A percentile compares a stretch with the other conserved stretches of the same genome.
Conservation (phyloP, 2,329 filamentous ascomycete genomes). For the Apiospora sp. region DNA sequence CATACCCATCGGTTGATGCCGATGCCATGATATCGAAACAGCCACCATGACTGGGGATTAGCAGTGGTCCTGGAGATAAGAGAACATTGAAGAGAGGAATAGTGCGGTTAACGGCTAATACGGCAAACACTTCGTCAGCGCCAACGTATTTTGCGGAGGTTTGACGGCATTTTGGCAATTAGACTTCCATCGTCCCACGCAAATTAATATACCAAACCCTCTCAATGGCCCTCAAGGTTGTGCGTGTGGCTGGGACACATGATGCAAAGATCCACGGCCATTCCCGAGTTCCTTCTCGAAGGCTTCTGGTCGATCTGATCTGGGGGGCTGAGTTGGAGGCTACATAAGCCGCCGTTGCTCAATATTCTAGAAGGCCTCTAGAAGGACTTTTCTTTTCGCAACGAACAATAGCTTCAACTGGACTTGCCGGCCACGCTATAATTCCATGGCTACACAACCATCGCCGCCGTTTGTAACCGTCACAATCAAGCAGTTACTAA, state of each 20-base stretch:
- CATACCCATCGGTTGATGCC: not conserved
- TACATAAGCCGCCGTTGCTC: not conserved
- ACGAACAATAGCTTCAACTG: not conserved
- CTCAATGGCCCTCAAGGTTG: not conserved
- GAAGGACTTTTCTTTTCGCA: not conserved
- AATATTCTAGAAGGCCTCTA: not conserved
- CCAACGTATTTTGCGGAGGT: not conserved
- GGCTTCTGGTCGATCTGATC: not conserved
- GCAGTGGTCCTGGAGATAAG: not conserved
- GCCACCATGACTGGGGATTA: not conserved
- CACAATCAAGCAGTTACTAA: not conserved
- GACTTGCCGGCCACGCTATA: not conserved
- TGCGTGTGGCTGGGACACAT: not conserved
- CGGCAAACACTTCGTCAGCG: not conserved
- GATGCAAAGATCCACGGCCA: not conserved
- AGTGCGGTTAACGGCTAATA: not conserved
- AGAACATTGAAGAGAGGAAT: not conserved
- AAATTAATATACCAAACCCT: not conserved
- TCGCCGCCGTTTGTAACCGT: not conserved
- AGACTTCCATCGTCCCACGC: not conserved
- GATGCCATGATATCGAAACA: not conserved
- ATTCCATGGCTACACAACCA: not conserved
- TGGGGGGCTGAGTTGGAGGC: not conserved
- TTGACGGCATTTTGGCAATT: not conserved
- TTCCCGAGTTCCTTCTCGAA: slow-evolving; percentile 4